A percentile compares a stretch with the other conserved stretches of the same genome.
Evolutionary conservation across 495 filamentous ascomycete genomes (phyloP).

Genomic region (Podospora comata): DNA sequence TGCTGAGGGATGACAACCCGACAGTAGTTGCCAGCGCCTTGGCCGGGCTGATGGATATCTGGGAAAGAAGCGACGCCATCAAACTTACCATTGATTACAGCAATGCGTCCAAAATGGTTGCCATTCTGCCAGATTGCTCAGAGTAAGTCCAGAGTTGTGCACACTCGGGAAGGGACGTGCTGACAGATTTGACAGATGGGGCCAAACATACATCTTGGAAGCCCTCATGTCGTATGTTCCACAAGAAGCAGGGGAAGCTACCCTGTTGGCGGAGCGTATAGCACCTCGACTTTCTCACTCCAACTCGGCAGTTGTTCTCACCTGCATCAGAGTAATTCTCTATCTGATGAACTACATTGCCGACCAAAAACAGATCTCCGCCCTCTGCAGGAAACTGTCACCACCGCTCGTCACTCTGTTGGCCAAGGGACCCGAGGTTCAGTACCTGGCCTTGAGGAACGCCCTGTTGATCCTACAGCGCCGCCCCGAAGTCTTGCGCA

Average conservation of each 20-base stretch:
- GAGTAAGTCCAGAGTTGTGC: conserved; percentile 60
- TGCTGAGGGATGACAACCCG: conserved; percentile 93
- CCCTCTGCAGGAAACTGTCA: conserved; percentile 87
- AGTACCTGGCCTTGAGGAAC: conserved; percentile 93
- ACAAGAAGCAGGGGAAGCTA: conserved; percentile 81
- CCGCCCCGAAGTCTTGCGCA: conserved; percentile 87
- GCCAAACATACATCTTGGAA: conserved; percentile 97
- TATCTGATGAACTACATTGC: conserved; percentile 99
- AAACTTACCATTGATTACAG: conserved; percentile 97
- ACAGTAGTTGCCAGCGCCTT: conserved; percentile 95
- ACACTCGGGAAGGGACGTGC: conserved; percentile 12
- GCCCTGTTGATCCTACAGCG: conserved; percentile 91
- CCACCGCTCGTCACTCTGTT: conserved; percentile 93
- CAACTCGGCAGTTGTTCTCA: conserved; percentile 94
- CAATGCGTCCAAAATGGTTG: conserved; percentile 96
- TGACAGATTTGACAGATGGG: conserved; percentile 66
- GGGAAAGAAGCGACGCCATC: conserved; percentile 95
- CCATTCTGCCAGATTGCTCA: conserved; percentile 93
- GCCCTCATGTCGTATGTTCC: conserved; percentile 98
- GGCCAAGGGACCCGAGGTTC: conserved; percentile 94
- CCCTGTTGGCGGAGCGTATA: conserved; percentile 88
- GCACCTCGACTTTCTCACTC: conserved; percentile 90
- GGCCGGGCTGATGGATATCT: conserved; percentile 93
- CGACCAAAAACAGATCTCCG: conserved; percentile 85
- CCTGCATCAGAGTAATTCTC: conserved; percentile 90